These are phyloP conservation scores for Adansonia grandidieri DNA, from an alignment of 441 rosid genomes.

Conservation along the genomic window DNA sequence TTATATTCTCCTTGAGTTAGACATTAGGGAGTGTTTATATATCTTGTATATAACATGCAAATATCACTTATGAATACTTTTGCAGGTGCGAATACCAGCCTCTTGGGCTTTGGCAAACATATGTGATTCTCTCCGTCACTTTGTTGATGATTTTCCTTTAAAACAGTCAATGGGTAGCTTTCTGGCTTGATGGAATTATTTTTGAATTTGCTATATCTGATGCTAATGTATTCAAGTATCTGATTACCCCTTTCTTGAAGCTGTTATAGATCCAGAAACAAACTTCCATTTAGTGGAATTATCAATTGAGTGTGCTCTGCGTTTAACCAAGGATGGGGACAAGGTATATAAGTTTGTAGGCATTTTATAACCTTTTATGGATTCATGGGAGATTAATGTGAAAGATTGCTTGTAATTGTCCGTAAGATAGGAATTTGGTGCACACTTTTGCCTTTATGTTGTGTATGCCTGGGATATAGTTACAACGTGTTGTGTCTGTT, in stretches of 20 bases:
- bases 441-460: neutral
- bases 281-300: conserved; percentile 42
- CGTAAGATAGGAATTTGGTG: neutral
- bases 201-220: conserved; percentile 22
- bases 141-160: conserved; percentile 46
- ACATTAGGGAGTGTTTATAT: conserved; percentile 27
- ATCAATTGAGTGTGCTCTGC: conserved; percentile 78
- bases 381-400: neutral
- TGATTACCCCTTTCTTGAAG: conserved; percentile 18
- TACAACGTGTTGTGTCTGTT: neutral
- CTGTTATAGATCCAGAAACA: conserved; percentile 44
- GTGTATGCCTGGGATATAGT: neutral
- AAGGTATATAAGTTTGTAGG: conserved; percentile 57
- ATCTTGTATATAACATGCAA: conserved; percentile 20
- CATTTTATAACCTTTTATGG: neutral
- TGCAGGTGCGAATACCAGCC: conserved; percentile 85
- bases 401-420: neutral
- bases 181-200: conserved; percentile 22
- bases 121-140: conserved; percentile 75
- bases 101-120: conserved; percentile 97
- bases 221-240: conserved; percentile 26
- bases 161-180: conserved; percentile 44
- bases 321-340: conserved; percentile 81
- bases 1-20: conserved; percentile 22
- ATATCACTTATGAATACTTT: conserved; percentile 13